Conservation (phyloP, 495 filamentous ascomycete species). For the Thozetella sp. region DNA sequence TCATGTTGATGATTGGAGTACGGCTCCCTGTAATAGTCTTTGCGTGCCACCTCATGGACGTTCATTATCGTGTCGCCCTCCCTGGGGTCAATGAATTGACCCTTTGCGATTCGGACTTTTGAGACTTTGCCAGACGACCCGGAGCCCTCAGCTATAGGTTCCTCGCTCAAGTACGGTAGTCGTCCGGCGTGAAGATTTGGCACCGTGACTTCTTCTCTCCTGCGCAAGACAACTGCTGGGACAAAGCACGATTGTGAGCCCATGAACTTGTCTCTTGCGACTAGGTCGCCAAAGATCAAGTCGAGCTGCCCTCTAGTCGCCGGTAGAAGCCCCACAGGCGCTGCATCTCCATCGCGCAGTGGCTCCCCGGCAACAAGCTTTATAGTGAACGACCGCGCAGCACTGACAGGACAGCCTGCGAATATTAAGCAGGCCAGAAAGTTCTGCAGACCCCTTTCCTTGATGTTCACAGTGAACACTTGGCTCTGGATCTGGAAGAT, state of each 20-base stretch:
- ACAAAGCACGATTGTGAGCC: constrained; percentile 32
- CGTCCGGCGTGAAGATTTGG: constrained; percentile 19
- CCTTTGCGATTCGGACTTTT: constrained; percentile 30
- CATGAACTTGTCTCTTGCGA: constrained; percentile 23
- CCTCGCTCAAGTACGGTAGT: constrained; percentile 31
- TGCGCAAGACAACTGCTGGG: constrained; percentile 26
- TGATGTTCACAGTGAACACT: constrained; percentile 6
- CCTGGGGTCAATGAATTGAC: constrained; percentile 25
- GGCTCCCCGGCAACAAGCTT: constrained; percentile 21
- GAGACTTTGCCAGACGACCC: constrained; percentile 31
- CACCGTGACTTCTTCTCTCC: constrained; percentile 21
- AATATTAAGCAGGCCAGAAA: constrained; percentile 33
- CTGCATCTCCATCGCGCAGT: neutral
- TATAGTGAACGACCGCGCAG: constrained; percentile 24
- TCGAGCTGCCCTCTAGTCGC: constrained; percentile 13
- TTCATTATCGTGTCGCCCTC: constrained; percentile 14
- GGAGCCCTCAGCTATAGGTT: constrained; percentile 11
- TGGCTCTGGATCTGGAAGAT: constrained; percentile 10
- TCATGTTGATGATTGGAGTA: constrained; percentile 17
- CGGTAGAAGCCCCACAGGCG: constrained; percentile 9
- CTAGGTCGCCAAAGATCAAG: constrained; percentile 23
- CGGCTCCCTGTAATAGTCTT: constrained; percentile 21
- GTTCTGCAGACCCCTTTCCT: constrained; percentile 20
- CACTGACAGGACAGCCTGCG: constrained; percentile 23
- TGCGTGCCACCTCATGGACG: constrained; percentile 17